phyloP scores from a whole-genome alignment of 1,284 basidiomycete species.

The Trichosporon sp. region DNA sequence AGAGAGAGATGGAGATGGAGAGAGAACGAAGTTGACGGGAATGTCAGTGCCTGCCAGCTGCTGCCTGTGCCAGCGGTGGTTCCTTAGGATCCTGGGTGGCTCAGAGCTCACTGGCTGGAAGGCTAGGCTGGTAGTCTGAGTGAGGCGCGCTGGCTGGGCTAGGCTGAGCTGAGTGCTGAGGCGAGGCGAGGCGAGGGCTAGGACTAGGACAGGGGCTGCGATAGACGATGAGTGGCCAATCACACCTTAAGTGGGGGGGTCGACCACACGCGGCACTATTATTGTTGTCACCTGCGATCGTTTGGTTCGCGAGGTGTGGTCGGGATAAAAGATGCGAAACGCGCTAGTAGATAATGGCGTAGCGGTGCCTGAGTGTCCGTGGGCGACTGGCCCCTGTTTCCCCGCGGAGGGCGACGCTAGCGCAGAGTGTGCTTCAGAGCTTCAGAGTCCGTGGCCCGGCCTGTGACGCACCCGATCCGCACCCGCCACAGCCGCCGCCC shows the following conservation, averaged over 20 bases:
- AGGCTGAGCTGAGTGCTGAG: not conserved
- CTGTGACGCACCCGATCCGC: not conserved
- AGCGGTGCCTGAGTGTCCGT: not conserved
- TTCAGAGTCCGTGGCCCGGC: too few relatives aligned
- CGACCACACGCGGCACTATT: not conserved
- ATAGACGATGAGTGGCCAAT: slow-evolving; percentile 1
- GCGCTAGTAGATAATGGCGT: not conserved
- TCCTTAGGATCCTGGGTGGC: too few relatives aligned
- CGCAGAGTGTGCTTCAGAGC: too few relatives aligned
- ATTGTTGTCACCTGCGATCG: not conserved
- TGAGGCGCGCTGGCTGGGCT: not conserved
- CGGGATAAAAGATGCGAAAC: not conserved
- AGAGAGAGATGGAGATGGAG: slow-evolving; percentile 4
- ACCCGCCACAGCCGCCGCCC: not conserved
- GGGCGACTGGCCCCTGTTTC: not conserved
- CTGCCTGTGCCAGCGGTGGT: not conserved
- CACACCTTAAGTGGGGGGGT: not conserved
- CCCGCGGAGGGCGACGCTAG: not conserved
- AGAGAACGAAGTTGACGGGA: not conserved
- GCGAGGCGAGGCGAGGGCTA: not conserved
- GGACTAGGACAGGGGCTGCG: too few relatives aligned
- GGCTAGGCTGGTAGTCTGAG: too few relatives aligned
- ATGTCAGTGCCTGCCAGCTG: slow-evolving; percentile 1
- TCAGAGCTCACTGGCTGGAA: not conserved
- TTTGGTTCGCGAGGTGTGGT: not conserved